phyloP scores from a whole-genome alignment of 306 rosid species.

The Quercus agrifolia region DNA sequence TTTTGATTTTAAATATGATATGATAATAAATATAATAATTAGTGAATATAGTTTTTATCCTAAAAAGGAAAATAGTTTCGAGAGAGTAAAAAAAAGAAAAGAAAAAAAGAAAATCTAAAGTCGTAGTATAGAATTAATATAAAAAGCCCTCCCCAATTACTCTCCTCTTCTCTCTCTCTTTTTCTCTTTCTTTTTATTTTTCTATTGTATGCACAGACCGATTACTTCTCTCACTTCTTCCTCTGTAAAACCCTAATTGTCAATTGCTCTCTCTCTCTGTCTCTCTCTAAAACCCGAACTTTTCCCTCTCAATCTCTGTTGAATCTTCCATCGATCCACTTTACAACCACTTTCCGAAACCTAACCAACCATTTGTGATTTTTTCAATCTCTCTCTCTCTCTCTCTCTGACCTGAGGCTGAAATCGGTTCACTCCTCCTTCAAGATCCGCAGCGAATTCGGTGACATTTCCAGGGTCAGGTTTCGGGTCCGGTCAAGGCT shows the following conservation, averaged over 20 bases:
- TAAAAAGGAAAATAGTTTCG: too few species aligned
- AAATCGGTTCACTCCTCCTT: neutral
- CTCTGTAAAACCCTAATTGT: slow-evolving; percentile 77
- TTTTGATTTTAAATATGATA: too few species aligned
- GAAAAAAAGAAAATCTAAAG: too few species aligned
- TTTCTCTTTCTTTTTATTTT: neutral
- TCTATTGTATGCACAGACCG: slow-evolving; percentile 9
- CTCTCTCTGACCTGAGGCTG: neutral
- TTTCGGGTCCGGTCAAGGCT: slow-evolving; percentile 45
- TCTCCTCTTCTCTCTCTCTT: neutral
- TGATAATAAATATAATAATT: too few species aligned
- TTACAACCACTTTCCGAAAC: slow-evolving; percentile 15
- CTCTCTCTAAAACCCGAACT: slow-evolving; percentile 10
- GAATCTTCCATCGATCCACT: slow-evolving; percentile 28
- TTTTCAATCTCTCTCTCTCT: neutral
- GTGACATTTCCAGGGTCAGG: slow-evolving; percentile 30
- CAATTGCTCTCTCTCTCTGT: slow-evolving; percentile 20
- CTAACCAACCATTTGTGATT: neutral
- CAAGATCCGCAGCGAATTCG: slow-evolving; percentile 43
- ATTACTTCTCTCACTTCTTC: slow-evolving; percentile 37
- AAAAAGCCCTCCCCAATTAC: slow-evolving; percentile 6
- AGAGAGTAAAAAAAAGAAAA: too few species aligned
- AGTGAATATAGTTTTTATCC: too few species aligned
- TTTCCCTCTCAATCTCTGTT: slow-evolving; percentile 24
- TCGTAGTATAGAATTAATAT: neutral